Evolutionary conservation across 2,329 filamentous ascomycete species (phyloP), one percentile per base, ranked within the genome.

Genomic region (Cytospora chrysosperma): DNA sequence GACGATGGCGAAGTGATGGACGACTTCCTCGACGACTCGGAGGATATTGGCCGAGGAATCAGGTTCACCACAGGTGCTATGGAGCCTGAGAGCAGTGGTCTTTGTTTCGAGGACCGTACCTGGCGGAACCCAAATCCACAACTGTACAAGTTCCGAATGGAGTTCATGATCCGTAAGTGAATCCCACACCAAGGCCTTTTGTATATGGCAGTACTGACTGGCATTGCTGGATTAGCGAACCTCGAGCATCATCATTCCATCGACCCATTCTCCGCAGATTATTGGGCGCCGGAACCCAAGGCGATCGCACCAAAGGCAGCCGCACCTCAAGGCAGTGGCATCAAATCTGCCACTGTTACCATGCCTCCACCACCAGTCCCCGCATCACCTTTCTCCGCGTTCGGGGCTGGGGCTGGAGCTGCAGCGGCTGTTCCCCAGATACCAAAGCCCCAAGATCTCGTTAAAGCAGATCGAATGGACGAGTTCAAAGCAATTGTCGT

Each of bases 1-100:
- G 89, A 90, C 63, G 89, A 87, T n/a, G 90, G 91, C 19, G 90
- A 91, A 67, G 93, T 96, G 65, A 90, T 97, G 88, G 91, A 92
- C 4, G 93, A 88, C 21, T 97, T 97, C 71, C 80, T 97, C 1
- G 93, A 97, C 69, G 92, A 96, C 70, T 91, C 91, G 7, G 91
- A 96, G 59, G 91, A 95, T 65, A 72, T 75, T 71, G 84, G 78
- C 65, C 77, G 75, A 72, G 79, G 76, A 67, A 81, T 74, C 83
- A 85, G 79, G 78, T 84, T 73, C 75, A 88, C 77, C 84, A 70
- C 85, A 79, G 86, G 88, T 32, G 87, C 91, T 68, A 82, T 96
- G 70, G 86, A 93, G 71, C 92, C 93, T 0, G 80, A 90, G 50
- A 90, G 84, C 72, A 92, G 88, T 4, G 95, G 94, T 0, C 78